Conservation (phyloP, 2,329 filamentous ascomycete genomes). For the Ampelomyces quisqualis region DNA sequence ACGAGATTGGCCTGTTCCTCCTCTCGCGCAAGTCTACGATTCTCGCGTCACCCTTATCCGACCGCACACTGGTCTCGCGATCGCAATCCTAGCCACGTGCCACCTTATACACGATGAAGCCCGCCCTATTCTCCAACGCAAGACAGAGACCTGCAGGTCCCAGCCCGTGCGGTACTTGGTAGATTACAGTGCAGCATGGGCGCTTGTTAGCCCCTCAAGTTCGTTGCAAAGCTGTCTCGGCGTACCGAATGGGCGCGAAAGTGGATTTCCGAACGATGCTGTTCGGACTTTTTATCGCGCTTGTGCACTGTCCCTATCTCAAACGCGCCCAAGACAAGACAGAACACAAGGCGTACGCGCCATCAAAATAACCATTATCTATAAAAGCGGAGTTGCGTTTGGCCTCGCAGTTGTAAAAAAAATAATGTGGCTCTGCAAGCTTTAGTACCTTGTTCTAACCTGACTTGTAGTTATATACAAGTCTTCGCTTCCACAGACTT, state of each 20-base stretch:
- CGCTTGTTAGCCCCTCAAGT: conserved; percentile 3
- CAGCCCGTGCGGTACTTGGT: conserved; percentile 15
- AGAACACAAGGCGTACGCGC: conserved; percentile 2
- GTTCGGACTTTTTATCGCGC: conserved; percentile 2
- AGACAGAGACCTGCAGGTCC: conserved; percentile 7
- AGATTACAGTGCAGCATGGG: conserved; percentile 14
- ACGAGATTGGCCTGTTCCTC: conserved; percentile 8
- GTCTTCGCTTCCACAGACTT: conserved; percentile 3
- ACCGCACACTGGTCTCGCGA: conserved; percentile 2
- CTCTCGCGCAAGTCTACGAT: conserved; percentile 6
- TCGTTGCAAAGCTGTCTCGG: conserved; percentile 8
- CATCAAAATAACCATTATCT: conserved; percentile 10
- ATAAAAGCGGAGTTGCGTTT: conserved; percentile 5
- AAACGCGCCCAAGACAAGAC: conserved; percentile 3
- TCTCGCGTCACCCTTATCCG: conserved; percentile 10
- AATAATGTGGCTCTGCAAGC: background rate
- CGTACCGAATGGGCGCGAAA: background rate
- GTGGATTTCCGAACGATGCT: no score
- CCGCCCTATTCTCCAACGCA: conserved; percentile 7
- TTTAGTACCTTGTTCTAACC: conserved; percentile 1
- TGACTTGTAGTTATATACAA: conserved; percentile 11
- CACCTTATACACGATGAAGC: conserved; percentile 13
- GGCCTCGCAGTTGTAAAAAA: conserved; percentile 1
- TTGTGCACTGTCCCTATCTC: conserved; percentile 3
- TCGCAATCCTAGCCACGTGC: conserved; percentile 11